Evolutionary conservation across 1,284 basidiomycete species (phyloP).

Genomic region (Cryptococcus depauperatus): DNA sequence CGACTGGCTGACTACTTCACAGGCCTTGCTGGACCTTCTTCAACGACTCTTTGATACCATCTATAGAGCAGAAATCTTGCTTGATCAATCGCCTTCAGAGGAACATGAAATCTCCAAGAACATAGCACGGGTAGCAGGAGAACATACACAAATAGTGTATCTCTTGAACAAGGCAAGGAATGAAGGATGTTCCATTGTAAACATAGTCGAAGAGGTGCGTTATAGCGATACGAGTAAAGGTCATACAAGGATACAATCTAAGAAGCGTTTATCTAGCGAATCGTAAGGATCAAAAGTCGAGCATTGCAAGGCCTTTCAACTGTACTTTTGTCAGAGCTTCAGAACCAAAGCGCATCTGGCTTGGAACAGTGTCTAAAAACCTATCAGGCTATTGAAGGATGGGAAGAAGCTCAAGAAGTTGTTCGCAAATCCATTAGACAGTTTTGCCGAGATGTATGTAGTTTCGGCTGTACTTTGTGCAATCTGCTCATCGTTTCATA

Average conservation of each 20-base stretch:
- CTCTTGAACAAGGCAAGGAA: slow-evolving; percentile 70
- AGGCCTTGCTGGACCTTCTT: slow-evolving; percentile 73
- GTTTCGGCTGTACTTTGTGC: neutral
- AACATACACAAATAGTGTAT: slow-evolving; percentile 88
- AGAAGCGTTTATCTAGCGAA: slow-evolving; percentile 50
- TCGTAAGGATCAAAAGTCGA: slow-evolving; percentile 69
- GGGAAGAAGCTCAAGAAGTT: slow-evolving; percentile 78
- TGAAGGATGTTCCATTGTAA: slow-evolving; percentile 67
- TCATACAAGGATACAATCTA: slow-evolving; percentile 17
- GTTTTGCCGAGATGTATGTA: slow-evolving; percentile 64
- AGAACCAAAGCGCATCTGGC: slow-evolving; percentile 47
- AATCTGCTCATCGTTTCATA: slow-evolving; percentile 5
- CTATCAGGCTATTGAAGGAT: slow-evolving; percentile 70
- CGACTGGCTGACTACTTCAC: neutral
- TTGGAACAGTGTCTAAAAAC: slow-evolving; percentile 70
- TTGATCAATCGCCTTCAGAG: slow-evolving; percentile 51
- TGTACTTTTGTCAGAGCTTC: slow-evolving; percentile 55
- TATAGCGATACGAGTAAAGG: neutral
- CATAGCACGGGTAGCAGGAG: slow-evolving; percentile 72
- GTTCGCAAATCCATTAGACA: slow-evolving; percentile 60
- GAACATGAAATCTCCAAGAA: slow-evolving; percentile 53
- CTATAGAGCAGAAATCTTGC: slow-evolving; percentile 67
- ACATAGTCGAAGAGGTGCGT: slow-evolving; percentile 75
- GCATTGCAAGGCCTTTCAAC: slow-evolving; percentile 75
- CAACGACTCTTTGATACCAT: slow-evolving; percentile 83